Base-by-base conservation (phyloP, 768 basidiomycete species). In the Guyanaporus albipodus region DNA sequence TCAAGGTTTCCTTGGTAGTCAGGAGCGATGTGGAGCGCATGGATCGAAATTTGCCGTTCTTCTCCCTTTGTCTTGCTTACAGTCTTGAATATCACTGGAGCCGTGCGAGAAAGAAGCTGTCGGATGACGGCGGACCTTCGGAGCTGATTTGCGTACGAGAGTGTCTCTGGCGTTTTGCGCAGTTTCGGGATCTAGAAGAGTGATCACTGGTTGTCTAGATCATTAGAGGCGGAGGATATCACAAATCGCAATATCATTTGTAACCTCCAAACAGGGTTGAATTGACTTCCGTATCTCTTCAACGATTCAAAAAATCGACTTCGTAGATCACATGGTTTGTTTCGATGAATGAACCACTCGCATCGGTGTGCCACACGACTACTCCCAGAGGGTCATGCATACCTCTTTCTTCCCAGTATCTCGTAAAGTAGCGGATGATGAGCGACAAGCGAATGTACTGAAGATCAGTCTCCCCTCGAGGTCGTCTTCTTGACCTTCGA, bases 261-360 rank as follows among this genome's bases (percentile, higher is more conserved):
- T 0, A 77, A 72, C 1, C 63, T 63, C 53, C 76, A 77, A 60
- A 85, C 87, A 4, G 73, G 56, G 18, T 62, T 57, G 41, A 75
- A 81, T 19, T 47, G 44, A 9, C 33, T 53, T 8, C 55, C 50
- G 45, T 88, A 89, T 18, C 47, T 54, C 17, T 58, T 54, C 2
- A 77, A 71, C 0, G 86, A 79, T 0, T 42, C 26, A 18, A 9
- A 7, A 43, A 55, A 15, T 67, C 62, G 23, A 89, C 64, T 27
- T 78, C 74, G 59, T 87, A 88, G 72, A 78, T 80, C 0, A 83
- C 82, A 43, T 71, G 74, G 15, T 70, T 51, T 0, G 87, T 87
- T 53, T 87, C 79, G 19, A 91, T 70, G 8, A 87, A 63, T 2
- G 83, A 77, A 15, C 87, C 87, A 52, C 18, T 38, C 42, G 36